Percentiles rank a stretch among this genome's conserved stretches.
Conservation (phyloP, 2,329 filamentous ascomycete species). For the Remersonia thermophila region DNA sequence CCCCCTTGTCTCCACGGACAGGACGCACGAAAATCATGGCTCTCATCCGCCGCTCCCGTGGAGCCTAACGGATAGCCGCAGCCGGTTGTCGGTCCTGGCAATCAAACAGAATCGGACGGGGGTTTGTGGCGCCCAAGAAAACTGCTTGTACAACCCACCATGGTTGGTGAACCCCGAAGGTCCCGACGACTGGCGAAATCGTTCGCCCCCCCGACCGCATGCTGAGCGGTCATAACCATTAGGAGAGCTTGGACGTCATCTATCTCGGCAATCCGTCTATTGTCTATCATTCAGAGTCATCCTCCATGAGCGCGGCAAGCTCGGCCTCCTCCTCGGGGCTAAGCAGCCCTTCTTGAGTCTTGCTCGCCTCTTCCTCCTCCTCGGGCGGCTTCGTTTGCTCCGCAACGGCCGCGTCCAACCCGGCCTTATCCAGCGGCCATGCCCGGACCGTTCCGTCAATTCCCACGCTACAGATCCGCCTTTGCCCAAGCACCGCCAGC, state of each 20-base stretch:
- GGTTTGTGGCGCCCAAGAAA: conserved; percentile 5
- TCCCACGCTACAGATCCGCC: conserved; percentile 61
- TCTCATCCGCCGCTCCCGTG: conserved; percentile 1
- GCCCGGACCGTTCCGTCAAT: conserved; percentile 81
- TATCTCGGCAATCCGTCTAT: too few relatives aligned
- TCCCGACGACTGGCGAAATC: too few relatives aligned
- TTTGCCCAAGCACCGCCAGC: conserved; percentile 46
- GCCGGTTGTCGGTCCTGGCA: conserved; percentile 8
- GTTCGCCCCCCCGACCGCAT: too few relatives aligned
- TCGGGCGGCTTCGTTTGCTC: conserved; percentile 35
- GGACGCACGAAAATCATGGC: background rate
- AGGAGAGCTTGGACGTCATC: too few relatives aligned
- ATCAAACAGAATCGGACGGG: conserved; percentile 11
- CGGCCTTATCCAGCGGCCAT: conserved; percentile 61
- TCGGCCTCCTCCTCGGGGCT: conserved; percentile 87
- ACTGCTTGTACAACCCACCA: too few relatives aligned
- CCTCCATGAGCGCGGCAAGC: conserved; percentile 79
- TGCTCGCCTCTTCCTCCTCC: conserved; percentile 36
- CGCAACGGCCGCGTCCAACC: conserved; percentile 37
- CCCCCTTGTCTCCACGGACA: too few relatives aligned
- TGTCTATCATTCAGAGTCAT: conserved; percentile 38
- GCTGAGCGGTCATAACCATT: too few relatives aligned
- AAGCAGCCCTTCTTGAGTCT: conserved; percentile 39
- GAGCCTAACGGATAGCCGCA: conserved; percentile 9
- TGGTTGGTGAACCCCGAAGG: too few relatives aligned